Evolutionary conservation across 2,329 filamentous ascomycete species (phyloP), one percentile per base, ranked within the genome.

Genomic region (Cadophora malorum): DNA sequence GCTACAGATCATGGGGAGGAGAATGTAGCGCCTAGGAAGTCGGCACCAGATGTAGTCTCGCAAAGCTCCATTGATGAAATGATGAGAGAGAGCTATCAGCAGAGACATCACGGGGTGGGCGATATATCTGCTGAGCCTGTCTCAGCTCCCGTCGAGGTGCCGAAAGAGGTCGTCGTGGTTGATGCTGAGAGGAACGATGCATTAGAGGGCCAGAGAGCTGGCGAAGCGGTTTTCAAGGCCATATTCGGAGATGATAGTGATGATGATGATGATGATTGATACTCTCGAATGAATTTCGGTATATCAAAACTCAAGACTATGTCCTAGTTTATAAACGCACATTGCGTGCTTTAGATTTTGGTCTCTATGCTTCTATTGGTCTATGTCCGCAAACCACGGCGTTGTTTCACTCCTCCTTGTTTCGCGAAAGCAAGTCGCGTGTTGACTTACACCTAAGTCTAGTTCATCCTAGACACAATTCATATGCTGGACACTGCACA

Each of bases 201-300:
- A 4, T 76, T 97, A 10, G 92, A 96, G 76, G 90, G 86, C 0
- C 84, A 89, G 74, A 85, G 88, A 64, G 92, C 94, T 0, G 89
- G 91, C 19, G 92, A 94, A 60, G 92, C 91, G 53, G 90, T 97
- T 0, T 94, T 97, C 74, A 92, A 88, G 73, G 92, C 93, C n/a
- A 94, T 98, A 35, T 98, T 98, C 85, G 95, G 94, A 6, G 93
- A 94, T 77, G 91, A 91, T 75, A 90, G 91, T 71, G 91, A 93
- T 73, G 90, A 93, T 71, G 91, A 93, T 73, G 90, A 93, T 53
- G 76, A 77, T 41, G 63, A 58, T 58, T 38, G 52, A 64, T 5
- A 10, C 21, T 25, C 21, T 38, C 3, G 21, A 58, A 3, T 2
- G 6, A 14, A 38, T 38, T 38, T 5, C 33, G 8, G 23, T 3